A percentile compares a stretch with the other conserved stretches of the same genome.
Conservation (phyloP, 2,329 filamentous ascomycete genomes). For the Dendrostoma leiphaemia region DNA sequence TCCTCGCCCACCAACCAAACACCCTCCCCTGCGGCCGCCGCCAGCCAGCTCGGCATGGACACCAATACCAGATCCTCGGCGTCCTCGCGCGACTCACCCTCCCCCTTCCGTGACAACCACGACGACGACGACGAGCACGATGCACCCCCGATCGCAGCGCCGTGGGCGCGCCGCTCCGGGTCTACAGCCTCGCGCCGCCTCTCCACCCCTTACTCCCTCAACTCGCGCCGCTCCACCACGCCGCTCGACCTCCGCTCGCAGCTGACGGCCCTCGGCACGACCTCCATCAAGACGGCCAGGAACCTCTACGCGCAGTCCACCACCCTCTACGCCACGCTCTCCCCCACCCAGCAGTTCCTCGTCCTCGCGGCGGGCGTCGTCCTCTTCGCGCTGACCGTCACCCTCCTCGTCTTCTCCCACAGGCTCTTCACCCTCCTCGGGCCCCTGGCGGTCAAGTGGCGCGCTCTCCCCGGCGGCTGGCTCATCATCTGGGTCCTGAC, state of each 20-base stretch:
- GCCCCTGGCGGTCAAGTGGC: conserved; percentile 75
- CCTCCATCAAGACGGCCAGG: conserved; percentile 39
- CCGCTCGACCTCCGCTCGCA: conserved; percentile 29
- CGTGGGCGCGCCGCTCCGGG: conserved; percentile 32
- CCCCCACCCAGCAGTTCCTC: conserved; percentile 60
- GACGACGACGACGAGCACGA: conserved; percentile 25
- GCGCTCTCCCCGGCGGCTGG: conserved; percentile 69
- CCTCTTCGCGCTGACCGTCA: conserved; percentile 55
- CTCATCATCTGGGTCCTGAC: conserved; percentile 72
- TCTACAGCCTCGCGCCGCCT: conserved; percentile 36
- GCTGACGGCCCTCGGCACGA: conserved; percentile 32
- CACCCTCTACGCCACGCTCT: conserved; percentile 53
- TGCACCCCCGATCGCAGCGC: conserved; percentile 38
- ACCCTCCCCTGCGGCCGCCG: conserved; percentile 29
- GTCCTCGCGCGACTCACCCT: conserved; percentile 6
- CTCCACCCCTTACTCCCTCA: conserved; percentile 39
- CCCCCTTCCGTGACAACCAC: conserved; percentile 25
- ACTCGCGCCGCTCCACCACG: conserved; percentile 25
- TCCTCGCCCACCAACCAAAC: conserved; percentile 27
- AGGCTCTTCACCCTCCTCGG: conserved; percentile 73
- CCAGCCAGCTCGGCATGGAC: conserved; percentile 25
- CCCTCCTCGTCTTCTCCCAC: conserved; percentile 77
- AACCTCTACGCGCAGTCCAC: conserved; percentile 43
- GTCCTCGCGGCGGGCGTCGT: conserved; percentile 50
- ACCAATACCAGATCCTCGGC: conserved; percentile 21